A percentile compares a stretch with the other conserved stretches of the same genome.
Evolutionary conservation across 2,329 filamentous ascomycete species (phyloP).

Genomic region (Emmonsiellopsis sp.): DNA sequence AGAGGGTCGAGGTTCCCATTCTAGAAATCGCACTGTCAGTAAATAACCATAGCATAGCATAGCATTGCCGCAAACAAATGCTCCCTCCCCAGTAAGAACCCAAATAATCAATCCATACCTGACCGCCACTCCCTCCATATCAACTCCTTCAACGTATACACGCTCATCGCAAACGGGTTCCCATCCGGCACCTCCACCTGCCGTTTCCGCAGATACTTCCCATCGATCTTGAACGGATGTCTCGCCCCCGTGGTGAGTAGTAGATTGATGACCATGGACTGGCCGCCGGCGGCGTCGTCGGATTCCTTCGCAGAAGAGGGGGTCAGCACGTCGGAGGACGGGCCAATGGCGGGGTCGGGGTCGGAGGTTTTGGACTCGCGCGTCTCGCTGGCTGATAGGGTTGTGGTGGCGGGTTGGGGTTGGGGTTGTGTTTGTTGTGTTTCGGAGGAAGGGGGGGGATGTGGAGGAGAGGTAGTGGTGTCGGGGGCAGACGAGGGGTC

Average conservation of each 20-base stretch:
- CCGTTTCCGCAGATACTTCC: slow-evolving; percentile 72
- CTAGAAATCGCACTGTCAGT: slow-evolving; percentile 25
- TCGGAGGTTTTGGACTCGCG: slow-evolving; percentile 1
- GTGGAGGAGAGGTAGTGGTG: neutral
- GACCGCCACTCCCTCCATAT: slow-evolving; percentile 88
- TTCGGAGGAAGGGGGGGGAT: neutral
- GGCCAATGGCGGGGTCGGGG: slow-evolving; percentile 1
- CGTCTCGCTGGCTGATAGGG: neutral
- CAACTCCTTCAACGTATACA: slow-evolving; percentile 88
- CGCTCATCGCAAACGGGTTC: slow-evolving; percentile 82
- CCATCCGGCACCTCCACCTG: slow-evolving; percentile 67
- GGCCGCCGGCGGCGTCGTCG: slow-evolving; percentile 29
- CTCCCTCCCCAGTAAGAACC: no score
- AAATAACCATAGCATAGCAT: neutral
- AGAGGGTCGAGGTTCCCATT: slow-evolving; percentile 81
- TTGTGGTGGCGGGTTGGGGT: neutral
- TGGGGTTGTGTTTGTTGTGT: neutral
- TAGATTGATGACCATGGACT: slow-evolving; percentile 57
- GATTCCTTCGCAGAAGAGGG: slow-evolving; percentile 18
- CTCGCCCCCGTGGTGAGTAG: slow-evolving; percentile 72
- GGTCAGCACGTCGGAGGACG: neutral
- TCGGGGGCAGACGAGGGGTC: neutral
- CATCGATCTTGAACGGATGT: slow-evolving; percentile 84
- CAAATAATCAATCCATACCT: slow-evolving; percentile 35
- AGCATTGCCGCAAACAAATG: neutral